Evolutionary conservation across 441 rosid genomes (phyloP).

Genomic region (Brassica balearica): DNA sequence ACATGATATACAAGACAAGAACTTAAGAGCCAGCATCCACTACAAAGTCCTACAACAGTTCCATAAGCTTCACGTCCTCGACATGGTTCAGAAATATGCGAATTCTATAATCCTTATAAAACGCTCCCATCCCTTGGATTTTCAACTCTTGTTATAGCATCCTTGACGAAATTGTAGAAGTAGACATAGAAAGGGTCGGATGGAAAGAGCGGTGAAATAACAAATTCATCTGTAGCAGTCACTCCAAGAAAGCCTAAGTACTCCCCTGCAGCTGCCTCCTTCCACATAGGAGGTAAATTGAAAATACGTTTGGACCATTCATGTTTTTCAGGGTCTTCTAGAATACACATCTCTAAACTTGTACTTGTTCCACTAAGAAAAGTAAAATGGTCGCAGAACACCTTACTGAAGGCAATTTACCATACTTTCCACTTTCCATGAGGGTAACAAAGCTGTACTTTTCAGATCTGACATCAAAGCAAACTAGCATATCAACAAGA

Average conservation of each 20-base stretch:
- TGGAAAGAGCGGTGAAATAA: background rate
- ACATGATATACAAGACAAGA: background rate
- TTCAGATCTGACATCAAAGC: constrained; percentile 1
- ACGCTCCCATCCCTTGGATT: background rate
- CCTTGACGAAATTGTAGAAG: constrained; percentile 6
- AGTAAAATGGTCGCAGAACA: background rate
- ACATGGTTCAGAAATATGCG: background rate
- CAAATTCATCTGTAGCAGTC: background rate
- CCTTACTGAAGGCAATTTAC: background rate
- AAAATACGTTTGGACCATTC: background rate
- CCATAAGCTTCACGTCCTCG: constrained; percentile 23
- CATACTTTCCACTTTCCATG: background rate
- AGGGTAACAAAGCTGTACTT: background rate
- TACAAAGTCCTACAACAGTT: background rate
- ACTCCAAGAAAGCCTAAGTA: background rate
- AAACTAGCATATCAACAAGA: background rate
- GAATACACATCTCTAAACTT: background rate
- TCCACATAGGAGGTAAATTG: constrained; percentile 4
- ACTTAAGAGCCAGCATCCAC: background rate
- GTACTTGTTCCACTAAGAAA: background rate
- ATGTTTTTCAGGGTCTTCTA: background rate
- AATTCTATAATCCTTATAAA: background rate
- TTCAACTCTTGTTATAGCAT: background rate
- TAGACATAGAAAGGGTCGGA: background rate
- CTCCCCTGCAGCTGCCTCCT: background rate